Conservation (phyloP, 768 basidiomycete species). For the Fomitopsis pulvina region DNA sequence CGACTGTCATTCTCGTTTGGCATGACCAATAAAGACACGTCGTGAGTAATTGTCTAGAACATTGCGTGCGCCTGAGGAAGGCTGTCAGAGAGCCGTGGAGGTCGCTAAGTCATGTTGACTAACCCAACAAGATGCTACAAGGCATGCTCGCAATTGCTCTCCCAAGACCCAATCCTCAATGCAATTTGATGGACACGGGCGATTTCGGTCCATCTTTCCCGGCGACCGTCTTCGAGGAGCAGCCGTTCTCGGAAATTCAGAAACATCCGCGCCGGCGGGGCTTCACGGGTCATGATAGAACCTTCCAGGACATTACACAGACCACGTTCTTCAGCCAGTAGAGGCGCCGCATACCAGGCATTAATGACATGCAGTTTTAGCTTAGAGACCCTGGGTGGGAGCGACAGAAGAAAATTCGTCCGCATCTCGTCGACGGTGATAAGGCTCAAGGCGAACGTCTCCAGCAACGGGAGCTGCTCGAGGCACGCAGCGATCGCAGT, state of each 20-base stretch:
- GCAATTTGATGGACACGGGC: slow-evolving; percentile 15
- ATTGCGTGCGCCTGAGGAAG: no score
- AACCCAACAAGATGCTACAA: no score
- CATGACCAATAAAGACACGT: no score
- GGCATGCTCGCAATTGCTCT: slow-evolving; percentile 6
- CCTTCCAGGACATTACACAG: slow-evolving; percentile 26
- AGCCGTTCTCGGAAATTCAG: slow-evolving; percentile 13
- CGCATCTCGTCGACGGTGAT: slow-evolving; percentile 29
- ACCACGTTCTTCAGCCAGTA: slow-evolving; percentile 25
- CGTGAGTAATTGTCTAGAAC: no score
- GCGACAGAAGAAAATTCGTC: slow-evolving; percentile 24
- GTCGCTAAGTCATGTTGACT: no score
- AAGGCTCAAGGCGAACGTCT: slow-evolving; percentile 31
- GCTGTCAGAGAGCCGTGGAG: no score
- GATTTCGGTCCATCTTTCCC: slow-evolving; percentile 22
- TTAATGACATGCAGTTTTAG: slow-evolving; percentile 32
- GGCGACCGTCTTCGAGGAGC: slow-evolving; percentile 14
- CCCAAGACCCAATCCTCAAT: slow-evolving; percentile 25
- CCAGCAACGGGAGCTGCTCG: slow-evolving; percentile 19
- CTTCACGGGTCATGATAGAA: slow-evolving; percentile 8
- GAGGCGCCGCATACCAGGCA: slow-evolving; percentile 26
- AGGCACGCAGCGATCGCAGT: slow-evolving; percentile 24
- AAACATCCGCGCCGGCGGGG: slow-evolving; percentile 6
- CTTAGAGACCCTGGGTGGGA: slow-evolving; percentile 24
- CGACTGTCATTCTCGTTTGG: no score